Evolutionary conservation across 768 basidiomycete species (phyloP), one percentile per base, ranked within the genome.

Genomic region (Boletus sensibilis): DNA sequence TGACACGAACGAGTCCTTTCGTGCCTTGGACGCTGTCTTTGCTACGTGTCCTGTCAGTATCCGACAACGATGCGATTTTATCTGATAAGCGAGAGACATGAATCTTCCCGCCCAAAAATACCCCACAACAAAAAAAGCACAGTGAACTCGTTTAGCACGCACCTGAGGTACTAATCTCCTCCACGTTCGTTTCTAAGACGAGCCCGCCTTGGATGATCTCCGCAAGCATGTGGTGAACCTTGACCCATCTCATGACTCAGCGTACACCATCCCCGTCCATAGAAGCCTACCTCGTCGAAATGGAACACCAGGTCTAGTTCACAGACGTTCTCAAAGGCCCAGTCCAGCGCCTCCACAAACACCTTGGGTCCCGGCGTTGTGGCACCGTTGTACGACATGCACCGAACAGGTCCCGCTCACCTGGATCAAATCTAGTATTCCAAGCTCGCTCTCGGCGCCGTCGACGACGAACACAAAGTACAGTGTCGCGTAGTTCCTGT

Each of bases 381-480:
- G 40, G n/a, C 27, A 55, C 34, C 34, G 10, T 49, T 31, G 42
- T 29, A 52, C 11, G 43, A 39, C 5, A 25, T 40, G 18, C 20
- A 35, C 34, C 1, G 34, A 25, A n/a, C 20, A 10, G 40, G 34
- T 37, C 9, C 16, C 12, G 56, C 85, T 56, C 65, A 94, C 95
- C 81, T 99, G 97, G 48, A 99, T 98, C 58, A 99, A 75, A 69
- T 99, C 97, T 43, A 99, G 75, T 60, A 98, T 89, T 4, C 96
- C 97, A 23, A 99, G 80, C 74, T 98, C 97, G 66, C 94, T 98
- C 76, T 99, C 97, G 18, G 92, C 90, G 27, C 87, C 86, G 68
- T 98, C 96, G 6, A 98, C 95, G 6, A 98, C 92, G 71, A 98
- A 95, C 13, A 96, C 94, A 67, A 99, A 98, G 74, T 92, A 94